Conservation (phyloP, 257 asterid genomes). For the Mentha longifolia region DNA sequence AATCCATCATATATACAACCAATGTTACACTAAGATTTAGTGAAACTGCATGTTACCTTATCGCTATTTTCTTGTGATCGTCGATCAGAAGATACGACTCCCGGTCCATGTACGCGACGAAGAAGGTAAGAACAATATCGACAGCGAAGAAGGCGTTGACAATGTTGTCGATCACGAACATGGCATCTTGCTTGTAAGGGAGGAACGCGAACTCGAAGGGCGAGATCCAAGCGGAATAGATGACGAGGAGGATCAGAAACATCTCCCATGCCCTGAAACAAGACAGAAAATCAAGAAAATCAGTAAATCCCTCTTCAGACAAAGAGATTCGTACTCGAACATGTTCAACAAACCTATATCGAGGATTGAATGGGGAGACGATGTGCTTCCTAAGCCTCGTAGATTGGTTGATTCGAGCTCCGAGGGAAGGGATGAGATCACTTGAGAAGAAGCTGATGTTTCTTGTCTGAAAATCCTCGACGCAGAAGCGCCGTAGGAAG, state of each 20-base stretch:
- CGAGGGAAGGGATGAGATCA: conserved; percentile 87
- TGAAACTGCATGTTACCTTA: conserved; percentile 49
- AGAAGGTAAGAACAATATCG: conserved; percentile 84
- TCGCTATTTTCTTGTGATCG: conserved; percentile 63
- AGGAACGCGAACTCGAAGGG: conserved; percentile 90
- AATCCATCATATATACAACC: neutral
- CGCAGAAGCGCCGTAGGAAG: conserved; percentile 68
- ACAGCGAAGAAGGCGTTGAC: conserved; percentile 77
- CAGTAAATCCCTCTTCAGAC: neutral
- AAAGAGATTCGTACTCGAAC: too few relatives aligned
- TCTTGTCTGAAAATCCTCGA: conserved; percentile 54
- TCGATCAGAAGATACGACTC: conserved; percentile 74
- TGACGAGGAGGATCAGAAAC: conserved; percentile 70
- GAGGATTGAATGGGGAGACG: conserved; percentile 65
- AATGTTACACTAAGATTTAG: neutral
- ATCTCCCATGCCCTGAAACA: conserved; percentile 88
- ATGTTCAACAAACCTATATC: too few relatives aligned
- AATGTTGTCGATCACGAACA: conserved; percentile 69
- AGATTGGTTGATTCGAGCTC: conserved; percentile 68
- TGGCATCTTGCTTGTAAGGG: conserved; percentile 60
- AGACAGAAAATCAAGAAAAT: neutral
- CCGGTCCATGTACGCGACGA: conserved; percentile 78
- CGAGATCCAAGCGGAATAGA: conserved; percentile 89
- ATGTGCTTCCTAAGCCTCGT: conserved; percentile 59
- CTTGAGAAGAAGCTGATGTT: conserved; percentile 66